Conservation (phyloP, 768 basidiomycete genomes). For the Lactarius indigo region DNA sequence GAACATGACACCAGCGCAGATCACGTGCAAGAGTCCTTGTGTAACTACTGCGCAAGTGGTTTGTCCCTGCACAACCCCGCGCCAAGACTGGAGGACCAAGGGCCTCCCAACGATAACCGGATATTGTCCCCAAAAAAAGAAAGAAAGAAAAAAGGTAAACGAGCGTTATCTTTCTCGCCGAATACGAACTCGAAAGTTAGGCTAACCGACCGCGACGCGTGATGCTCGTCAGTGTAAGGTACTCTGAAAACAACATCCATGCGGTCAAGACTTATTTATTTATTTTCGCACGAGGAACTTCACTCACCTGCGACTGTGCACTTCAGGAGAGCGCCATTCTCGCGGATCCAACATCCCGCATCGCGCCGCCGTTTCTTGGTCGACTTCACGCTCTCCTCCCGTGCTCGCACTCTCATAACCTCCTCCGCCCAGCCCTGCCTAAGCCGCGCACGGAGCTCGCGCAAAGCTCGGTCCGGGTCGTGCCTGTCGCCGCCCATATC, state of each 20-base stretch:
- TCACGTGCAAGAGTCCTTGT: background rate
- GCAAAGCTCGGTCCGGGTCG: background rate
- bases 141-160: no score
- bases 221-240: background rate
- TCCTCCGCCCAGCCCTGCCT: constrained; percentile 5
- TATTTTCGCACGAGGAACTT: background rate
- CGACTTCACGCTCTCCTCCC: background rate
- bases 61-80: background rate
- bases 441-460: constrained; percentile 9
- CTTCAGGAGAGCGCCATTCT: constrained; percentile 8
- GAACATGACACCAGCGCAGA: background rate
- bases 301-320: background rate
- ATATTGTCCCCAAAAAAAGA: no score
- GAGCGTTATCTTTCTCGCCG: no score
- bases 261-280: background rate
- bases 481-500: background rate
- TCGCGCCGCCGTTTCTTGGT: constrained; percentile 8
- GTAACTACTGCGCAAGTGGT: no score
- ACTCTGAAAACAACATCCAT: background rate
- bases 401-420: background rate
- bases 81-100: background rate
- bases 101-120: background rate
- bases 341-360: constrained; percentile 8
- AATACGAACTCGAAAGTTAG: background rate
- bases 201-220: background rate